Conservation (phyloP, 805 yeast species). For the Pichia sporocuriosa region DNA sequence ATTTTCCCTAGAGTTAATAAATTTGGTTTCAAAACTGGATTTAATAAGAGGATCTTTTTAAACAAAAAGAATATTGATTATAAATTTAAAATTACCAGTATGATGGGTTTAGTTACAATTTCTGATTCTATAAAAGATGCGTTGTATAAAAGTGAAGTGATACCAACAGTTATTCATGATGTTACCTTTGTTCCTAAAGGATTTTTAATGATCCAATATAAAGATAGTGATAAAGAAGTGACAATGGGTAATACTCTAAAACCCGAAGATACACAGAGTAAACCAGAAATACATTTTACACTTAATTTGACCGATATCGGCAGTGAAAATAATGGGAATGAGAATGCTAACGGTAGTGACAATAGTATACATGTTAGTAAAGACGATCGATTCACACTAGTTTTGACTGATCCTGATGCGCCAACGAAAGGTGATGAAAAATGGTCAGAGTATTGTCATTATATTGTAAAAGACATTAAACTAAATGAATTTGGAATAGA, state of each 20-base stretch:
- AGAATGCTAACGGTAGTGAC: no score
- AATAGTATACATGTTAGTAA: slow-evolving; percentile 34
- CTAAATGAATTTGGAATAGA: slow-evolving; percentile 35
- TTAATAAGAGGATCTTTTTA: background rate
- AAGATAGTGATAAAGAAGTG: slow-evolving; percentile 47
- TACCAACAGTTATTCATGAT: slow-evolving; percentile 47
- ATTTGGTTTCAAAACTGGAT: background rate
- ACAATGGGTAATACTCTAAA: slow-evolving; percentile 71
- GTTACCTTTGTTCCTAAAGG: slow-evolving; percentile 37
- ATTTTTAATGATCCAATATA: slow-evolving; percentile 58
- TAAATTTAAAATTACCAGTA: slow-evolving; percentile 12
- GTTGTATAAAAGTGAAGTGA: slow-evolving; percentile 39
- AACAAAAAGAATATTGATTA: slow-evolving; percentile 47
- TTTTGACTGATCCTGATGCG: slow-evolving; percentile 91
- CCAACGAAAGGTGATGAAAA: slow-evolving; percentile 76
- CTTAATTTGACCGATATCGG: slow-evolving; percentile 31
- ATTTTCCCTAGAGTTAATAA: no score
- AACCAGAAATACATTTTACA: slow-evolving; percentile 63
- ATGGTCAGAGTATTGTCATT: slow-evolving; percentile 87
- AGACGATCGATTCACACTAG: slow-evolving; percentile 59
- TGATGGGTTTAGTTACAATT: slow-evolving; percentile 38
- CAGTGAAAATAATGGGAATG: slow-evolving; percentile 17
- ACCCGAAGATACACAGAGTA: slow-evolving; percentile 58
- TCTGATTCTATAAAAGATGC: slow-evolving; percentile 50
- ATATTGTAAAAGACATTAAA: slow-evolving; percentile 50